A percentile compares a stretch with the other conserved stretches of the same genome.
Evolutionary conservation across 805 yeast species (phyloP).

Genomic region (Pichia exigua): DNA sequence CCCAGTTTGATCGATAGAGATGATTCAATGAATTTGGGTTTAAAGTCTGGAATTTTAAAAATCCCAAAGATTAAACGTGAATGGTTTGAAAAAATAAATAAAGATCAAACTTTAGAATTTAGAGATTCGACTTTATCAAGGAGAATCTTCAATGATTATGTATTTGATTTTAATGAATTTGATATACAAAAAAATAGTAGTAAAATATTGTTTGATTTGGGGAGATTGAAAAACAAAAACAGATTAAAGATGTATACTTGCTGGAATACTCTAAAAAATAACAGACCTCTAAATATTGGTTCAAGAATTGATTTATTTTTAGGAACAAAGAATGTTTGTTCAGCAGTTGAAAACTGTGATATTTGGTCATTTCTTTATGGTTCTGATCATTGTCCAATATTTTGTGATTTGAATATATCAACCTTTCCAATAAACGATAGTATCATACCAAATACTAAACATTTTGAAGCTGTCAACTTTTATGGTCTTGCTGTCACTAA

Average conservation of each 20-base stretch:
- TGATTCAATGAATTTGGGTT: constrained; percentile 45
- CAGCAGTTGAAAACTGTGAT: constrained; percentile 30
- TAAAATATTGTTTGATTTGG: constrained; percentile 49
- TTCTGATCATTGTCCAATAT: constrained; percentile 93
- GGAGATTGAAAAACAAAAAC: constrained; percentile 49
- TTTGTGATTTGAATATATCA: constrained; percentile 45
- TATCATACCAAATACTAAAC: constrained; percentile 17
- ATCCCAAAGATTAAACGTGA: constrained; percentile 9
- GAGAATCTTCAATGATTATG: constrained; percentile 37
- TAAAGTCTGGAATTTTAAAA: constrained; percentile 31
- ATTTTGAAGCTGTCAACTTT: constrained; percentile 46
- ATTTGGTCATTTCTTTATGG: constrained; percentile 73
- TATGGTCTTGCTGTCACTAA: constrained; percentile 32
- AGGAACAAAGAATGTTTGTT: constrained; percentile 33
- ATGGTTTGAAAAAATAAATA: constrained; percentile 32
- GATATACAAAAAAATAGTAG: constrained; percentile 25
- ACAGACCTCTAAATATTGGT: constrained; percentile 78
- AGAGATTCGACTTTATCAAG: constrained; percentile 36
- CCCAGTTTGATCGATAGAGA: constrained; percentile 80
- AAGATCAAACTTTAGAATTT: constrained; percentile 26
- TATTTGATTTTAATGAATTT: constrained; percentile 22
- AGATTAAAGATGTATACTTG: constrained; percentile 71
- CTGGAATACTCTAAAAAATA: constrained; percentile 77
- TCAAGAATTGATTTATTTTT: constrained; percentile 80
- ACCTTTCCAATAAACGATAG: not conserved